Base-by-base conservation (phyloP, 768 basidiomycete species). In the Mycena crocata region DNA sequence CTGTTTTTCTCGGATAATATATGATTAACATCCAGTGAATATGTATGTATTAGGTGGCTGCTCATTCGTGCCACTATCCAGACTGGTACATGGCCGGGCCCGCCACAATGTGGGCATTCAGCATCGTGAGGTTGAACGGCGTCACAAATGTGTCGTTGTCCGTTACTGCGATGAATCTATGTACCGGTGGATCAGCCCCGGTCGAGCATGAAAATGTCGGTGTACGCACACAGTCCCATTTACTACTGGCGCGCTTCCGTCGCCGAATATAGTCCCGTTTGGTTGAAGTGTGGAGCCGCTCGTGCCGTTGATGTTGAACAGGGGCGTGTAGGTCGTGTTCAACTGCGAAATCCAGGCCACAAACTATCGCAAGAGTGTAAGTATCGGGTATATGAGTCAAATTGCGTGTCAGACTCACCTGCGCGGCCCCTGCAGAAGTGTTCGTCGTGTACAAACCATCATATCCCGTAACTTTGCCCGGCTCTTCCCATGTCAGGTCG, bases 271-370 rank as follows among this genome's bases (percentile, higher is more conserved):
- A n/a, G 62, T 68, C 8, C 80, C 84, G 39, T 77, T 81, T 5
- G 88, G 89, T 69, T 89, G 86, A 34, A 74, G 72, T 13, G 87
- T 86, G 17, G 72, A 77, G 1, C 81, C 88, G n/a, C 79, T 77
- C 68, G 81, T 80, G 23, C 80, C 81, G 60, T 78, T 77, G 58
- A 83, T 69, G 57, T 84, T 79, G 34, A 73, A 68, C 50, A 90
- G 78, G 0, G 84, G 81, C 6, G 85, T 85, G 78, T 84, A 89
- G 7, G 89, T 89, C 14, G 81, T 82, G 80, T 89, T 90, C 57
- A 89, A 76, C 74, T 90, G 88, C 24, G 81, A 84, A 58, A 89
- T 84, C 85, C 88, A 90, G 3, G 85, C 85, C 9, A 83, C 85
- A 64, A 78, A 89, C 82, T 85, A 23, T 14, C 14, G 19, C 5